Percentiles rank a stretch among this genome's conserved stretches.
Evolutionary conservation across 495 filamentous ascomycete genomes (phyloP).

Genomic region (Penicillium turbatum): DNA sequence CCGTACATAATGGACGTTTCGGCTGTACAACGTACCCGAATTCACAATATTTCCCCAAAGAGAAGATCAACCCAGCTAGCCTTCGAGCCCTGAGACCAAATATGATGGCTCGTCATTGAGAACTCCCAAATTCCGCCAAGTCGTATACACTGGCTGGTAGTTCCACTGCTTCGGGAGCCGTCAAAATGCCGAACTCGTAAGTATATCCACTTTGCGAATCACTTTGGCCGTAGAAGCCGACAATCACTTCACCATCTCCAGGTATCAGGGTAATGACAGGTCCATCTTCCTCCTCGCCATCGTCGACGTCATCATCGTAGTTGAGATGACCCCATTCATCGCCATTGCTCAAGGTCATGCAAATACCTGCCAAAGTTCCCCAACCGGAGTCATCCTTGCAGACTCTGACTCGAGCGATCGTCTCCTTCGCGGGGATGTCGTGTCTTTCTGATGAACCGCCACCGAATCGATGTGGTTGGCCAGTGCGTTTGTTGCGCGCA

Average conservation of each 20-base stretch:
- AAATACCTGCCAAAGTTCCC: slow-evolving; percentile 28
- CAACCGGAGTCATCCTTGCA: slow-evolving; percentile 6
- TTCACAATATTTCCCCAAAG: too few species aligned
- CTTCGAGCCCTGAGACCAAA: too few species aligned
- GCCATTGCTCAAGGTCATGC: slow-evolving; percentile 35
- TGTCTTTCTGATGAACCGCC: slow-evolving; percentile 31
- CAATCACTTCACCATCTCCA: slow-evolving; percentile 27
- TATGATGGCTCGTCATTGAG: too few species aligned
- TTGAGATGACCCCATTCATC: slow-evolving; percentile 30
- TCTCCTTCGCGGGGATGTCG: slow-evolving; percentile 22
- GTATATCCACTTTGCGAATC: slow-evolving; percentile 8
- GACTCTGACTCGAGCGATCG: slow-evolving; percentile 31
- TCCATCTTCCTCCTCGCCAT: not conserved
- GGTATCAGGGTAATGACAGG: slow-evolving; percentile 21
- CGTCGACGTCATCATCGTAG: slow-evolving; percentile 1
- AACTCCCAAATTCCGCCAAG: not conserved
- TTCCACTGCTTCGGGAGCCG: slow-evolving; percentile 32
- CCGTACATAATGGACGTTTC: too few species aligned
- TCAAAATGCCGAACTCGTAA: slow-evolving; percentile 38
- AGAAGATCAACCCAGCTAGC: too few species aligned
- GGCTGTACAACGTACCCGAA: too few species aligned
- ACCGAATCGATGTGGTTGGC: slow-evolving; percentile 13
- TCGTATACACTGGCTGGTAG: slow-evolving; percentile 35
- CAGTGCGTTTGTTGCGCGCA: not conserved
- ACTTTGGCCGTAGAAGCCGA: slow-evolving; percentile 42